phyloP scores from a whole-genome alignment of 2,329 filamentous ascomycete species.

The Pseudocercospora crystallina region DNA sequence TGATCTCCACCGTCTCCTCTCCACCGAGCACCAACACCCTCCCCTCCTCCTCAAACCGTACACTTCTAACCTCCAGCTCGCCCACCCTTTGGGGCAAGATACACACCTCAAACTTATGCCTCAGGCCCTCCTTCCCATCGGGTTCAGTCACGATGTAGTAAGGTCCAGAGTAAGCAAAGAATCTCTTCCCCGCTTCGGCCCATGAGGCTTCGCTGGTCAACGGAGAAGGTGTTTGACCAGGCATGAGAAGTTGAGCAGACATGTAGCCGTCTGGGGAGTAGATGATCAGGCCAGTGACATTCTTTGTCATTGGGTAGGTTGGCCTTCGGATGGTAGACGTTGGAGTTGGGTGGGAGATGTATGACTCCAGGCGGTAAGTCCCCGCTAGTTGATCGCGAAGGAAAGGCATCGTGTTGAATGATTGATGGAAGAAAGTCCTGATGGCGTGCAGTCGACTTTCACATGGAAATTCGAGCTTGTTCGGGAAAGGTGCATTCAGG shows the following conservation, averaged over 20 bases:
- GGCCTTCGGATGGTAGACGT: conserved; percentile 6
- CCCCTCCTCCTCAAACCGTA: conserved; percentile 36
- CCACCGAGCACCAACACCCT: conserved; percentile 36
- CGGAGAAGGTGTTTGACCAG: conserved; percentile 25
- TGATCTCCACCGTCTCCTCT: conserved; percentile 36
- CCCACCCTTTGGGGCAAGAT: conserved; percentile 36
- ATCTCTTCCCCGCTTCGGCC: conserved; percentile 37
- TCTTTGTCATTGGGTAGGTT: conserved; percentile 33
- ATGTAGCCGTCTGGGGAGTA: conserved; percentile 37
- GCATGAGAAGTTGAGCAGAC: conserved; percentile 34
- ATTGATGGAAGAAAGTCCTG: no score
- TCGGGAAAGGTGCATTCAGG: no score
- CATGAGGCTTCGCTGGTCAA: conserved; percentile 30
- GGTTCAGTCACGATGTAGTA: conserved; percentile 36
- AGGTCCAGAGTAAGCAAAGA: conserved; percentile 35
- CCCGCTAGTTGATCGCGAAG: conserved; percentile 4
- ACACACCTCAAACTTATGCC: conserved; percentile 37
- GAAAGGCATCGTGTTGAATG: background rate
- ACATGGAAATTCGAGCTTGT: no score
- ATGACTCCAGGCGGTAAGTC: conserved; percentile 14
- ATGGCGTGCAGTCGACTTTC: no score
- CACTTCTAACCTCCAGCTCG: conserved; percentile 35
- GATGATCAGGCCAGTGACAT: conserved; percentile 34
- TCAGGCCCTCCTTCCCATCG: conserved; percentile 33
- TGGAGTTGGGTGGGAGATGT: conserved; percentile 9